Conservation (phyloP, 495 filamentous ascomycete species). For the Neurospora africana region DNA sequence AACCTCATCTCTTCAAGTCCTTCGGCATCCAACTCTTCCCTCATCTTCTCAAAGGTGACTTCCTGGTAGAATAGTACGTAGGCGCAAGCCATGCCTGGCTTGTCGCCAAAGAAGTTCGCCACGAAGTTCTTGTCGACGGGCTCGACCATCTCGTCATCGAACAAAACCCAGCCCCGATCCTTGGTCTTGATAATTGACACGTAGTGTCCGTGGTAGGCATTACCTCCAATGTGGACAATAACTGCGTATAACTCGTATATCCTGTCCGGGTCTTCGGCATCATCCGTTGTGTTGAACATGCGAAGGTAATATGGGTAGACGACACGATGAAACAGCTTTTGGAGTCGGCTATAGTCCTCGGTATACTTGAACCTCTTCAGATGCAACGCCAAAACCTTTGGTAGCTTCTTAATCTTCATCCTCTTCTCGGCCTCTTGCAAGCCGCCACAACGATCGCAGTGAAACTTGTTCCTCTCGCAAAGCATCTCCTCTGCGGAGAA, state of each 20-base stretch:
- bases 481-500: constrained; percentile 99
- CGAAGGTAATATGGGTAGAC: constrained; percentile 94
- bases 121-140: constrained; percentile 95
- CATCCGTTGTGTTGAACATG: constrained; percentile 96
- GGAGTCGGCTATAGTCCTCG: constrained; percentile 81
- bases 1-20: constrained; percentile 53
- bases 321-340: constrained; percentile 94
- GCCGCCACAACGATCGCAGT: constrained; percentile 94
- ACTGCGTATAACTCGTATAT: constrained; percentile 96
- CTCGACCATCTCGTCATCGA: constrained; percentile 97
- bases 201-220: constrained; percentile 95
- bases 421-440: constrained; percentile 96
- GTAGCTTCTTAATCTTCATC: constrained; percentile 96
- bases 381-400: constrained; percentile 83
- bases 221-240: constrained; percentile 97
- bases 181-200: constrained; percentile 96
- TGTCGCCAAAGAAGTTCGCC: constrained; percentile 94
- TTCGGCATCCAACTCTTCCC: constrained; percentile 73
- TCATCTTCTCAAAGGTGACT: constrained; percentile 80
- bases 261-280: constrained; percentile 88
- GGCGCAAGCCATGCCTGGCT: constrained; percentile 81
- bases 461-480: constrained; percentile 96
- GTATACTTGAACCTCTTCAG: constrained; percentile 97
- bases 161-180: constrained; percentile 89
- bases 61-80: constrained; percentile 98